Base-by-base conservation (phyloP, 2,329 filamentous ascomycete species). In the Fusarium humuli region DNA sequence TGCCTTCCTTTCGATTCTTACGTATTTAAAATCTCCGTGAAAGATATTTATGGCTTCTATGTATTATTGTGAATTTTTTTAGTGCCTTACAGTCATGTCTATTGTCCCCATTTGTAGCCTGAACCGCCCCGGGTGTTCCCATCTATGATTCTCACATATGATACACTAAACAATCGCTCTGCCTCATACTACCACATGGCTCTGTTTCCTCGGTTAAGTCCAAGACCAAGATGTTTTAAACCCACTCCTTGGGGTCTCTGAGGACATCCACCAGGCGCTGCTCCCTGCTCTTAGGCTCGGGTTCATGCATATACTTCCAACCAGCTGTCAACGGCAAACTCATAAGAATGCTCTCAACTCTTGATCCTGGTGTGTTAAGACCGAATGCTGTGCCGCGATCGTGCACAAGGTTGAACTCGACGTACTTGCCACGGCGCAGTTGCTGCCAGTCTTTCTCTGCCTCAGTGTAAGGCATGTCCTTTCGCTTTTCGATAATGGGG, bases 361-460 rank as follows among this genome's bases (percentile, higher is more conserved):
- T 88, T 8, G 94, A 92, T 44, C 94, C 94, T 0, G 96, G 96
- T 0, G 95, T 97, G 77, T 96, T 96, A 69, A 99, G 83, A 3
- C 96, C 96, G 80, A 99, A 99, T 10, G 92, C 91, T 4, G 96
- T 99, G 5, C 96, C 96, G 27, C 96, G 89, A 82, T 99, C 96
- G 81, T 99, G 94, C 59, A 99, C 94, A 40, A 99, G 87, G 82
- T 99, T 99, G 82, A 99, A 99, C 82, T 99, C 96, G 69, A 99
- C 96, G 79, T 99, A 99, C 76, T 94, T 87, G n/a, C 96, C 96
- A 71, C 96, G 86, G 52, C 96, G 88, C 68, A 99, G 86, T 83
- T 98, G 96, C 83, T 99, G 96, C 96, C 96, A 99, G 71, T 93
- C 89, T 84, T 97, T 98, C 83, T 98, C 92, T 73, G 90, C 86